Conservation (phyloP, 495 filamentous ascomycete genomes). For the Xylaria grammica region DNA sequence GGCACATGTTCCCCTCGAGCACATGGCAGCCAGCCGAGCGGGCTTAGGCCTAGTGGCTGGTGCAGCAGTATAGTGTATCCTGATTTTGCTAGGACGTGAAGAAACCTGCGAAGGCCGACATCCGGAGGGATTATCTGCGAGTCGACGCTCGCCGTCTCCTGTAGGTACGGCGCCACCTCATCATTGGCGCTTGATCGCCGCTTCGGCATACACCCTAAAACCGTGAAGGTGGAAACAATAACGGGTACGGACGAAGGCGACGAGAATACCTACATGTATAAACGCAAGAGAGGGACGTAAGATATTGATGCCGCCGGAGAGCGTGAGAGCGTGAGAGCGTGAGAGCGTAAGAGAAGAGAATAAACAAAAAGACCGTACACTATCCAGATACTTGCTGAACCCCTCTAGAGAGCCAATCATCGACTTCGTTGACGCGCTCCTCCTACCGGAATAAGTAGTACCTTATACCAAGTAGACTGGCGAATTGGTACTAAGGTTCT, state of each 20-base stretch:
- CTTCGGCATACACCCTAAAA: background rate
- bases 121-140: background rate
- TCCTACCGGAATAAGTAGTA: constrained; percentile 18
- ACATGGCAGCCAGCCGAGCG: background rate
- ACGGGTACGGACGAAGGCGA: background rate
- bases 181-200: constrained; percentile 1
- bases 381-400: background rate
- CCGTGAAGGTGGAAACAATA: background rate
- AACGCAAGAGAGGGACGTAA: background rate
- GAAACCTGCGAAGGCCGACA: background rate
- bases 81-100: background rate
- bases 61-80: no score
- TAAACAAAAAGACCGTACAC: background rate
- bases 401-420: constrained; percentile 8
- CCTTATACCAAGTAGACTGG: background rate
- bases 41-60: background rate
- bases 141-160: background rate
- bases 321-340: background rate
- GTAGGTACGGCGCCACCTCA: constrained; percentile 18
- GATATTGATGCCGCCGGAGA: background rate
- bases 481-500: background rate
- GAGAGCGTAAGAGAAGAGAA: background rate
- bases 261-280: background rate
- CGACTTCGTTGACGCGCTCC: background rate
- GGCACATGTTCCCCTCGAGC: background rate